Evolutionary conservation across 1,284 basidiomycete species (phyloP).

Genomic region (Cyathus olla): DNA sequence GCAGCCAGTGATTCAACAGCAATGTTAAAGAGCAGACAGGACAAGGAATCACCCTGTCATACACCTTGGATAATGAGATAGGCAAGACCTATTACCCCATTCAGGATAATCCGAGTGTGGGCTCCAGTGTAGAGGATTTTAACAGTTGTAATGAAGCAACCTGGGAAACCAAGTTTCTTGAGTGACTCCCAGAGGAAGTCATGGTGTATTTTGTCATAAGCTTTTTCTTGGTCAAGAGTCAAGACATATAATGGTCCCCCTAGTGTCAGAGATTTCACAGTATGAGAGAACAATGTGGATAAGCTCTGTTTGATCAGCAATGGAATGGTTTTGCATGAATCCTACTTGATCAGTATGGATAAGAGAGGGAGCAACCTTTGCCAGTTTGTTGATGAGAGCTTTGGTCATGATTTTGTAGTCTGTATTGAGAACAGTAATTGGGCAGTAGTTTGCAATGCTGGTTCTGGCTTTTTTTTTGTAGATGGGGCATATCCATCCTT

Average conservation of each 20-base stretch:
- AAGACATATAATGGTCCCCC: constrained; percentile 36
- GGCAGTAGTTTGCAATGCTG: constrained; percentile 43
- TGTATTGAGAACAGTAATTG: constrained; percentile 40
- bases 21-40: constrained; percentile 47
- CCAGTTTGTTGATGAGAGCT: constrained; percentile 23
- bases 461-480: constrained; percentile 39
- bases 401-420: constrained; percentile 46
- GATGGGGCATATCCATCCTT: constrained; percentile 45
- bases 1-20: constrained; percentile 41
- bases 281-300: constrained; percentile 29
- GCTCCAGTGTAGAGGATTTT: constrained; percentile 37
- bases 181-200: constrained; percentile 39
- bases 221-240: constrained; percentile 50
- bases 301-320: constrained; percentile 39
- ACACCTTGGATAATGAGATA: constrained; percentile 43
- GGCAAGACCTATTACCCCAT: constrained; percentile 27
- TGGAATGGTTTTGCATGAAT: constrained; percentile 35
- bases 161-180: constrained; percentile 25
- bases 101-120: constrained; percentile 38
- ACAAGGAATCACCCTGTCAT: constrained; percentile 46
- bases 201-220: constrained; percentile 44
- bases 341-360: constrained; percentile 43
- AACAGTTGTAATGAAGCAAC: constrained; percentile 31
- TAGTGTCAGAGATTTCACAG: constrained; percentile 19
- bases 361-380: constrained; percentile 11